These are phyloP conservation scores for Yarrowia alimentaria DNA, from an alignment of 805 yeast species.

Conservation along the genomic window DNA sequence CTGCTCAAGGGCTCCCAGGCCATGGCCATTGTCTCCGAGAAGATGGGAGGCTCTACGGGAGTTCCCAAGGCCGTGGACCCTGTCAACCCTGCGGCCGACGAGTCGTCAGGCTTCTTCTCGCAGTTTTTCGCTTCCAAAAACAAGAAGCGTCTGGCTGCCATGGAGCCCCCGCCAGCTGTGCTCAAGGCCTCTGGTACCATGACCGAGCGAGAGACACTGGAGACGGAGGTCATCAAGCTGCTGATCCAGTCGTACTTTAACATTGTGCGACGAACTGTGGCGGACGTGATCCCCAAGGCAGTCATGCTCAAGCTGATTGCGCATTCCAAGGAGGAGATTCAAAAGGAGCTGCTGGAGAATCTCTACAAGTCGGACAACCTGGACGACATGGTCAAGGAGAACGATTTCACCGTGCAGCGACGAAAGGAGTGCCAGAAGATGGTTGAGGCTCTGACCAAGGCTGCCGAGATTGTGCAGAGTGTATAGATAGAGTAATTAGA, in stretches of 20 bases:
- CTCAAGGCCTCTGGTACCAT: constrained; percentile 86
- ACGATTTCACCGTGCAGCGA: constrained; percentile 86
- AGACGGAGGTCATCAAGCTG: constrained; percentile 92
- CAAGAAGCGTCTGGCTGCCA: constrained; percentile 87
- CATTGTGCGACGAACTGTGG: constrained; percentile 89
- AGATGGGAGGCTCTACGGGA: constrained; percentile 62
- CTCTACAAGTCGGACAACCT: constrained; percentile 72
- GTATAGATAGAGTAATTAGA: constrained; percentile 42
- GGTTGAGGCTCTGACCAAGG: constrained; percentile 88
- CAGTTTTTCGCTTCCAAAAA: constrained; percentile 91
- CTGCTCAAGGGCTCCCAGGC: constrained; percentile 72
- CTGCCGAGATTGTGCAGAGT: constrained; percentile 82
- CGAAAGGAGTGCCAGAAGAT: constrained; percentile 91
- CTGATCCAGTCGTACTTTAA: constrained; percentile 84
- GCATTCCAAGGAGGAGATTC: constrained; percentile 79
- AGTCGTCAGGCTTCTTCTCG: constrained; percentile 79
- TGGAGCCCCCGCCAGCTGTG: constrained; percentile 97
- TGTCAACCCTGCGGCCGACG: constrained; percentile 45
- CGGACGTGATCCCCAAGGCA: constrained; percentile 93
- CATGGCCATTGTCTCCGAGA: constrained; percentile 85
- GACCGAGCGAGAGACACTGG: constrained; percentile 93
- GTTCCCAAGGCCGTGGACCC: constrained; percentile 34
- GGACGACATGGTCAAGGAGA: constrained; percentile 81
- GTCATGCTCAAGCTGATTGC: constrained; percentile 87
- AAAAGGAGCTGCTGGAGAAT: constrained; percentile 84